Percentiles rank a stretch among this genome's conserved stretches.
These are phyloP conservation scores for Inonotus hispidus DNA, from an alignment of 1,284 basidiomycete species.

Conservation along the genomic window DNA sequence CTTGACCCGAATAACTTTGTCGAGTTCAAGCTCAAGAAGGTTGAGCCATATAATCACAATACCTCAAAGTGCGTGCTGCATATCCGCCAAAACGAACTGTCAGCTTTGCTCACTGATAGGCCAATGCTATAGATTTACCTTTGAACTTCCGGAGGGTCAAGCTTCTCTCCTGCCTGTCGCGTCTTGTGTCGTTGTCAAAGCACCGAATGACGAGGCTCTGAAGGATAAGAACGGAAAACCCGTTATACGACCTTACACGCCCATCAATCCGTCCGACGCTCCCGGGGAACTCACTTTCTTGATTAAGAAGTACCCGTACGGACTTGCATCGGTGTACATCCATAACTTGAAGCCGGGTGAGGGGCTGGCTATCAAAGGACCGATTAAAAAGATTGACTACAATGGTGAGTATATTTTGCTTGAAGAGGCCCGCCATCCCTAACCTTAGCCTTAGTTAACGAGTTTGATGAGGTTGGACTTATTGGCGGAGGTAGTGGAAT, in stretches of 20 bases:
- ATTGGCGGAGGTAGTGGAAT: constrained; percentile 90
- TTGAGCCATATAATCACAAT: constrained; percentile 93
- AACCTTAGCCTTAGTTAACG: constrained; percentile 50
- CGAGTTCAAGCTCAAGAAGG: constrained; percentile 78
- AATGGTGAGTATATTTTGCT: constrained; percentile 42
- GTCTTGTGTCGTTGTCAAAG: constrained; percentile 62
- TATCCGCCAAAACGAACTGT: background rate
- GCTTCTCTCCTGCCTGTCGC: constrained; percentile 75
- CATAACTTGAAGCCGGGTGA: constrained; percentile 73
- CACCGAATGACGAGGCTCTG: constrained; percentile 53
- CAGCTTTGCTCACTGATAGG: background rate
- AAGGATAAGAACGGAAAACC: constrained; percentile 84
- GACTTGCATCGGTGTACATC: constrained; percentile 78
- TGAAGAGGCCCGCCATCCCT: background rate
- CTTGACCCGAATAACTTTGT: constrained; percentile 70
- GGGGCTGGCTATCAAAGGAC: constrained; percentile 85
- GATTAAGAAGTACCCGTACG: constrained; percentile 82
- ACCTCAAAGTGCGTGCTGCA: constrained; percentile 51
- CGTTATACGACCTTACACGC: constrained; percentile 85
- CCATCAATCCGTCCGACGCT: constrained; percentile 67
- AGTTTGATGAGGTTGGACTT: constrained; percentile 81
- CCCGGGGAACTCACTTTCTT: constrained; percentile 78
- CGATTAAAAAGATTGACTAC: constrained; percentile 80
- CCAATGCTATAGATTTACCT: constrained; percentile 56
- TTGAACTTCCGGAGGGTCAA: constrained; percentile 80